Evolutionary conservation across 352 stramenopile species (phyloP), one percentile per base, ranked within the genome.

Genomic region (Pilasporangium apinafurcum): DNA sequence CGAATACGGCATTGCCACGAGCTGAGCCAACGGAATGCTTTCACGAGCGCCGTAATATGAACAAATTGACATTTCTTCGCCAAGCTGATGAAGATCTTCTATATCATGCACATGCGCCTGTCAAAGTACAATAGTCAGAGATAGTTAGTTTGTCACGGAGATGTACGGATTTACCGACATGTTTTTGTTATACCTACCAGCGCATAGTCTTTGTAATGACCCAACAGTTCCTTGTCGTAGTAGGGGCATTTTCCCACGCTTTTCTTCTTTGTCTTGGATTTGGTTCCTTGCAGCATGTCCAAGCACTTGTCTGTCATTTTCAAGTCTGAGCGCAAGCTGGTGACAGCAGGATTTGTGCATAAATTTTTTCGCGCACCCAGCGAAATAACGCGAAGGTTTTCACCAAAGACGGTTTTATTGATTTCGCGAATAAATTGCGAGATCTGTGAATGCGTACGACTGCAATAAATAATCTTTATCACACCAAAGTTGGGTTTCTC

Each of bases 11-110:
- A 98, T 86, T 2, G 82, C 79, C 16, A 95, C 60, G 7, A 96
- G 62, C 54, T 98, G 83, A n/a, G 90, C 88, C 10, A 96, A 62
- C 1, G 82, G 66, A 12, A 98, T 57, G 29, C 90, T 95, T 41
- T 91, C 76, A 31, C 94, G 70, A 8, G 83, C 71, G 5, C 95
- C 95, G 62, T 99, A 99, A 59, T 99, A 99, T 5, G 96, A 89
- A 59, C 97, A 99, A 31, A 86, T 89, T 5, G 87, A 87, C 62
- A 92, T 83, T 14, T 96, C 68, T 28, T 86, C 62, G 17, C 96
- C 96, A 9, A 98, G 62, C 12, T 60, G 65, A 18, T 87, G 77
- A 2, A 99, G 56, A 41, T 99, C 96, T 71, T 99, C 96, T 41
- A 99, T 97, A 50, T 99, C 96, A 42, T 88, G 76, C 24, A 92